Percentiles rank a stretch among this genome's conserved stretches.
Evolutionary conservation across 1,139 yeast genomes (phyloP).

Genomic region (Yamadazyma mexicana): DNA sequence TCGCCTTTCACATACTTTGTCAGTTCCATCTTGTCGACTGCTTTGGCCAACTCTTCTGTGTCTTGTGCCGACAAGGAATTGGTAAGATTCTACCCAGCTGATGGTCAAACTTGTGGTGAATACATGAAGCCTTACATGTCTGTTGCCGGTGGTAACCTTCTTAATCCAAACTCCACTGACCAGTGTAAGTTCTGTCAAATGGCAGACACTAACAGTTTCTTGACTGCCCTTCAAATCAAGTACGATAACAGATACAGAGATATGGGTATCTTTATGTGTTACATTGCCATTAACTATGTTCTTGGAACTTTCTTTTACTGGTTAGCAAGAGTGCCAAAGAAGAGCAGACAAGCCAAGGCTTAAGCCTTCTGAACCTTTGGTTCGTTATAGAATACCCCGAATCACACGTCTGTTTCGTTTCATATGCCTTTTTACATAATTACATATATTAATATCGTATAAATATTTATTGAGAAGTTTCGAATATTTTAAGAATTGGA

Average conservation of each 20-base stretch:
- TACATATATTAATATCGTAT: too few relatives aligned
- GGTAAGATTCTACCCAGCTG: conserved; percentile 43
- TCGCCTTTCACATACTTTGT: conserved; percentile 42
- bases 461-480: too few relatives aligned
- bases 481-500: too few relatives aligned
- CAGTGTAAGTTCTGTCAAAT: conserved; percentile 23
- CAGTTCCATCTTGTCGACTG: conserved; percentile 51
- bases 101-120: conserved; percentile 32
- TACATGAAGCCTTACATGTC: conserved; percentile 18
- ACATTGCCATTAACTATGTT: conserved; percentile 24
- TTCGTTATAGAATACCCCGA: too few relatives aligned
- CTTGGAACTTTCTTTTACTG: conserved; percentile 54
- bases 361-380: too few relatives aligned
- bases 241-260: conserved; percentile 50
- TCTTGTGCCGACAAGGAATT: conserved; percentile 49
- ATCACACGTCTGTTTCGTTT: background rate
- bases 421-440: too few relatives aligned
- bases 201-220: conserved; percentile 21
- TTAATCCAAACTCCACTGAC: conserved; percentile 16
- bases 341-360: conserved; percentile 7
- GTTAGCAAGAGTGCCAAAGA: conserved; percentile 66
- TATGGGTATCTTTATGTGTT: conserved; percentile 50
- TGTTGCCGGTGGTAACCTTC: conserved; percentile 28
- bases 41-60: conserved; percentile 52
- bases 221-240: conserved; percentile 16